Evolutionary conservation across 805 yeast species (phyloP).

Genomic region (Aciculoconidium aculeatum): DNA sequence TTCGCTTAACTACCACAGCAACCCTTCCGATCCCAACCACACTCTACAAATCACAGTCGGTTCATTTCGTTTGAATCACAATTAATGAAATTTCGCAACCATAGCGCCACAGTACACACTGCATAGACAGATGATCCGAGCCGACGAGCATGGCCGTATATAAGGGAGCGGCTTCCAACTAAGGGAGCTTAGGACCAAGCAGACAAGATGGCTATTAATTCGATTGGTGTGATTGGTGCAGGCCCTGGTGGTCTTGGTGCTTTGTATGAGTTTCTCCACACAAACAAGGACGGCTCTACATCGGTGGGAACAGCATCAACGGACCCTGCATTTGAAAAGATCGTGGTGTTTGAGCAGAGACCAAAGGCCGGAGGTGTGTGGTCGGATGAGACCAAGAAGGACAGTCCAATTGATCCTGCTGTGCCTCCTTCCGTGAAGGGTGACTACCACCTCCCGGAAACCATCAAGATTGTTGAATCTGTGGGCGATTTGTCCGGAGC

Average conservation of each 20-base stretch:
- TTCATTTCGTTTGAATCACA: too few relatives aligned
- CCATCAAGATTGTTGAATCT: conserved; percentile 17
- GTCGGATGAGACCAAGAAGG: conserved; percentile 25
- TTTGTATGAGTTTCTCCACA: conserved; percentile 24
- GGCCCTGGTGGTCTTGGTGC: conserved; percentile 59
- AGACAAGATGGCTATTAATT: conserved; percentile 18
- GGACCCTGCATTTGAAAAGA: conserved; percentile 21
- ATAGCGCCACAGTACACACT: too few relatives aligned
- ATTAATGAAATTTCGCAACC: too few relatives aligned
- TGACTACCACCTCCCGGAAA: conserved; percentile 29
- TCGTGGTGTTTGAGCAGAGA: conserved; percentile 43
- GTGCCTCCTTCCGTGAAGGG: conserved; percentile 27
- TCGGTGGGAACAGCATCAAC: conserved; percentile 13
- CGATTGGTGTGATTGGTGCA: conserved; percentile 67
- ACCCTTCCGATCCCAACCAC: too few relatives aligned
- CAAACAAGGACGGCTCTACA: conserved; percentile 19
- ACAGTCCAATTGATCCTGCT: too few relatives aligned
- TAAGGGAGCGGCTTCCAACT: too few relatives aligned
- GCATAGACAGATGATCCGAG: too few relatives aligned
- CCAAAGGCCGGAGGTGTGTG: conserved; percentile 42
- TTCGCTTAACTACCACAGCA: too few relatives aligned
- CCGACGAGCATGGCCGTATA: too few relatives aligned
- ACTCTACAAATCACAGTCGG: too few relatives aligned
- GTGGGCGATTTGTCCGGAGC: conserved; percentile 12
- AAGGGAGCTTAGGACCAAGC: too few relatives aligned